Conservation (phyloP, 192 early-diverging fungal genomes). For the Phlyctochytrium bullatum region DNA sequence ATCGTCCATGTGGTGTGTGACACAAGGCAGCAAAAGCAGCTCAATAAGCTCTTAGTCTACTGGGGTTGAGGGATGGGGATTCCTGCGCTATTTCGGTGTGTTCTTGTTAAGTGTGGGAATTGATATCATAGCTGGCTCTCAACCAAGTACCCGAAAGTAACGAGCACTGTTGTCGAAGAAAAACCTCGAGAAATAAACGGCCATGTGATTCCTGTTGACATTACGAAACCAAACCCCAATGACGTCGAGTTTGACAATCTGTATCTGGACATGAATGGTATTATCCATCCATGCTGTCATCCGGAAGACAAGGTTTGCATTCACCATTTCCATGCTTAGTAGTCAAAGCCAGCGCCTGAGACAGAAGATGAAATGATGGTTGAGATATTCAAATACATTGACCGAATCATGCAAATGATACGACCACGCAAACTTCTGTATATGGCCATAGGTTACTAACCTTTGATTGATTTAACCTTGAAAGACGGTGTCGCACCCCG, state of each 20-base stretch:
- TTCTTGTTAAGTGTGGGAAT: not conserved
- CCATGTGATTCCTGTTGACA: conserved; percentile 77
- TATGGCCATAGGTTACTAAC: conserved; percentile 85
- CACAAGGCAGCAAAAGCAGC: too few species aligned
- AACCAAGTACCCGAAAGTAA: conserved; percentile 54
- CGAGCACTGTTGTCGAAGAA: conserved; percentile 69
- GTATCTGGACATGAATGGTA: conserved; percentile 98
- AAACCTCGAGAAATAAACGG: conserved; percentile 68
- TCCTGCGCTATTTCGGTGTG: conserved; percentile 28
- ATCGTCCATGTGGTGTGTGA: too few species aligned
- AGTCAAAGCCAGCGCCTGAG: conserved; percentile 23
- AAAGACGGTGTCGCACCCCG: conserved; percentile 92
- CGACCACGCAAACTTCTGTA: conserved; percentile 92
- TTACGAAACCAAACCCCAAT: conserved; percentile 86
- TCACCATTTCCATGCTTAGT: not conserved
- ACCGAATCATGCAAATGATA: conserved; percentile 90
- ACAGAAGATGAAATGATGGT: conserved; percentile 90
- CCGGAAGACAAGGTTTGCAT: conserved; percentile 45
- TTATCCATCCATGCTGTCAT: conserved; percentile 64
- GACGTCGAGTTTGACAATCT: conserved; percentile 90
- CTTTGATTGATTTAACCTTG: too few species aligned
- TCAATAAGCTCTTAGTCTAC: too few species aligned
- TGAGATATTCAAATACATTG: conserved; percentile 94
- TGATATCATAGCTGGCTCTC: conserved; percentile 44
- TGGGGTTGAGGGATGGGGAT: conserved; percentile 43